Base-by-base conservation (phyloP, 2,329 filamentous ascomycete genomes). In the Verticillium albo-atrum region DNA sequence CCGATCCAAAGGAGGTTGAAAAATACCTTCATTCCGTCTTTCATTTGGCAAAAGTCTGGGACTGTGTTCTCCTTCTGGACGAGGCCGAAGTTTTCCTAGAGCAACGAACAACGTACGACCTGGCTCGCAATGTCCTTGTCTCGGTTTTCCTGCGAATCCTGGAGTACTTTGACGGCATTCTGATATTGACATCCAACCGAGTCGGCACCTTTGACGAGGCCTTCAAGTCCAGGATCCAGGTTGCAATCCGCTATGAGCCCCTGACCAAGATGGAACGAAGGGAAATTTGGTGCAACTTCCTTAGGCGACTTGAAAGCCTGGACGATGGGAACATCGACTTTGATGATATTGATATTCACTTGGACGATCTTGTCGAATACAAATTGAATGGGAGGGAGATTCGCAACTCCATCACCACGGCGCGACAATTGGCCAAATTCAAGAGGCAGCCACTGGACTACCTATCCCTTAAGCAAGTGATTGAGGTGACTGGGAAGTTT, bases 161-260 rank as follows among this genome's bases (percentile, higher is more conserved):
- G 1, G 76, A 78, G 58, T 78, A 77, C 63, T 78, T 76, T 58
- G 61, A 65, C 2, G 76, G 77, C 1, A 74, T 79, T 55, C 64
- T 79, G 0, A 76, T 76, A 63, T 68, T 81, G 6, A 81, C 78
- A 0, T 80, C 77, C 7, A 81, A 80, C 64, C 72, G 76, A 2
- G 73, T 79, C 1, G 75, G 75, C 1, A 66, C 67, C 6, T 72
- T 81, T n/a, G 78, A 81, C 60, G 75, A 78, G 54, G 77, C 77
- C 2, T 78, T 78, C 63, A 68, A 69, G 37, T 77, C 75, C 0
- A 68, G 75, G 0, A 71, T 79, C 27, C 73, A 78, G 54, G 61
- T 75, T 7, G 70, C 64, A 14, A 65, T 77, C 0, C 53, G 52
- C 51, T 58, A 58, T 25, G 28, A 52, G 30, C 56, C 50, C 12